Evolutionary conservation across 768 basidiomycete genomes (phyloP).

Genomic region (Mycena epipterygia): DNA sequence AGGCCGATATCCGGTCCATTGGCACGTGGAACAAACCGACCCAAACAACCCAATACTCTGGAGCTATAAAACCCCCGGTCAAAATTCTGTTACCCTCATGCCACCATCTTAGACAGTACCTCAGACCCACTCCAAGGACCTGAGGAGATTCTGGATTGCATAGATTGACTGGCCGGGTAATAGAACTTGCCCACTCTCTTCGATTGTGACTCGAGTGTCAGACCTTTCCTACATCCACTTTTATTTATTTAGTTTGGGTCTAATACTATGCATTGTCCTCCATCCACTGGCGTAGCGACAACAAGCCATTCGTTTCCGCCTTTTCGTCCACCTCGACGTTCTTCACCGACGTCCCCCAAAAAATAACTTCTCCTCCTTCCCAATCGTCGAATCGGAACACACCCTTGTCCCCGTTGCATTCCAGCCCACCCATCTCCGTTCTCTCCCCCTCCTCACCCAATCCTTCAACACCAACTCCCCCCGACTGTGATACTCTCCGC

Average conservation of each 20-base stretch:
- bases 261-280: slow-evolving; percentile 54
- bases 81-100: too few species aligned
- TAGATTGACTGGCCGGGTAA: slow-evolving; percentile 29
- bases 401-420: slow-evolving; percentile 69
- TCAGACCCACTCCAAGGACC: background rate
- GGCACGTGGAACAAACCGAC: too few species aligned
- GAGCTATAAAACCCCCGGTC: too few species aligned
- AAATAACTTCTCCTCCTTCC: slow-evolving; percentile 86
- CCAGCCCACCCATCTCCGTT: slow-evolving; percentile 80
- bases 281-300: slow-evolving; percentile 63
- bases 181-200: slow-evolving; percentile 34
- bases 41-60: too few species aligned
- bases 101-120: slow-evolving; percentile 31
- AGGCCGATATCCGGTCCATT: too few species aligned
- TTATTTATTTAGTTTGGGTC: background rate
- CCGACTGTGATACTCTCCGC: slow-evolving; percentile 72
- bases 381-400: slow-evolving; percentile 83
- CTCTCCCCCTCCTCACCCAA: slow-evolving; percentile 78
- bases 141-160: slow-evolving; percentile 29
- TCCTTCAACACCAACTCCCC: slow-evolving; percentile 79
- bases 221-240: slow-evolving; percentile 32
- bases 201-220: slow-evolving; percentile 26
- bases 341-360: slow-evolving; percentile 70
- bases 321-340: slow-evolving; percentile 54
- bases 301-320: slow-evolving; percentile 53